Percentiles rank a stretch among this genome's conserved stretches.
phyloP scores from a whole-genome alignment of 139 green algal species.

The Trebouxia sp. region DNA sequence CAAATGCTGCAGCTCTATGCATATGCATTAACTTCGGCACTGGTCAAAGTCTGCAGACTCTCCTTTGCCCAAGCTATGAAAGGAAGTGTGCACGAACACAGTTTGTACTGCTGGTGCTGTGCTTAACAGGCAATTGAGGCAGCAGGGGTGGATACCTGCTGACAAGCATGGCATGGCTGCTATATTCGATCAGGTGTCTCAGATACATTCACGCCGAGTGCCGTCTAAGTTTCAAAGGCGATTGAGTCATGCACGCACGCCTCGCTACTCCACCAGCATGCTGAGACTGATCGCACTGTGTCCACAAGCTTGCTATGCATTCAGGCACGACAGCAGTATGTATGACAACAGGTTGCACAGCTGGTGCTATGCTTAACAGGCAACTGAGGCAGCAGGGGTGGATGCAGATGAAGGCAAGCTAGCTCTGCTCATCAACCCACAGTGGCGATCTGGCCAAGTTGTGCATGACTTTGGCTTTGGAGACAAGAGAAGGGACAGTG shows the following conservation, averaged over 20 bases:
- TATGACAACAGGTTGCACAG: neutral
- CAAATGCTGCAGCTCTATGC: too few relatives aligned
- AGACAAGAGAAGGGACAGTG: slow-evolving; percentile 28
- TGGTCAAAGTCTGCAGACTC: too few relatives aligned
- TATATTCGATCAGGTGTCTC: too few relatives aligned
- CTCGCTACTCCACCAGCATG: neutral
- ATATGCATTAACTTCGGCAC: neutral
- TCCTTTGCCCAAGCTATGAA: too few relatives aligned
- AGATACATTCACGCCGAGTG: too few relatives aligned
- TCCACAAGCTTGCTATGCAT: neutral
- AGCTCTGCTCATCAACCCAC: slow-evolving; percentile 81
- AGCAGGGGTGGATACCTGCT: slow-evolving; percentile 22
- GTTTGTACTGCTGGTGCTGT: too few relatives aligned
- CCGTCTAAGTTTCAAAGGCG: too few relatives aligned
- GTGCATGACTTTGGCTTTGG: slow-evolving; percentile 59
- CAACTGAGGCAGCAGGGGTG: slow-evolving; percentile 35
- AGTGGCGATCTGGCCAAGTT: slow-evolving; percentile 61
- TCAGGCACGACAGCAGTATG: too few relatives aligned
- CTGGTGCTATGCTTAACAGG: slow-evolving; percentile 29
- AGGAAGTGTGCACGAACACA: neutral
- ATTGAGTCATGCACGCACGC: too few relatives aligned
- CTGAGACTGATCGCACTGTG: too few relatives aligned
- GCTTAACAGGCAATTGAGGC: slow-evolving; percentile 33
- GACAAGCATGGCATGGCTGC: too few relatives aligned
- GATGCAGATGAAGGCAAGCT: slow-evolving; percentile 45